Evolutionary conservation across 2,329 filamentous ascomycete genomes (phyloP).

Genomic region (Sporothrix inflata): DNA sequence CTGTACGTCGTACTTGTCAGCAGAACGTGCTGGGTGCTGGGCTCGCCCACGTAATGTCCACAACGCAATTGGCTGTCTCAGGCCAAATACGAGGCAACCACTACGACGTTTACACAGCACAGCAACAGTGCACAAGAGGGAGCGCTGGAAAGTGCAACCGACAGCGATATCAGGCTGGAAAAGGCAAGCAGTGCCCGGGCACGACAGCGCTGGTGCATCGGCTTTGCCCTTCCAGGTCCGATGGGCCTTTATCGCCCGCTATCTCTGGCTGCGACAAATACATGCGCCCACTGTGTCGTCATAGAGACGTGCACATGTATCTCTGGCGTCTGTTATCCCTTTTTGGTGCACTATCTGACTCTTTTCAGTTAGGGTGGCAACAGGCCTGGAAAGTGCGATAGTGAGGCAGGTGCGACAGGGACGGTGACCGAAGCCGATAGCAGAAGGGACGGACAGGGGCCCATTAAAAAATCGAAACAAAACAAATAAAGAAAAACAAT

Average conservation of each 20-base stretch:
- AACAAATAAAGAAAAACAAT: background rate
- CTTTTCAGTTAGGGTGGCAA: background rate
- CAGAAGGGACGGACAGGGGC: conserved; percentile 2
- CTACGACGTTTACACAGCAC: background rate
- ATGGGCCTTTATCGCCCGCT: background rate
- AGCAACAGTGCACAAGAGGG: background rate
- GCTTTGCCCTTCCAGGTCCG: background rate
- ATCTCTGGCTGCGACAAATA: background rate
- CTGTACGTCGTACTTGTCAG: background rate
- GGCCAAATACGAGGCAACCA: conserved; percentile 17
- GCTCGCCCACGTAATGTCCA: conserved; percentile 10
- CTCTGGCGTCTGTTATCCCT: conserved; percentile 7
- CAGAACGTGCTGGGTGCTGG: background rate
- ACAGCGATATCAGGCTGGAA: background rate
- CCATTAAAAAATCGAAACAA: background rate
- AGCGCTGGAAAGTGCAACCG: background rate
- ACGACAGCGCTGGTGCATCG: background rate
- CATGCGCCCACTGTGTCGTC: conserved; percentile 1
- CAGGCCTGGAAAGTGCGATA: background rate
- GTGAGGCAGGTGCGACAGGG: background rate
- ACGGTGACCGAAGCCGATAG: conserved; percentile 17
- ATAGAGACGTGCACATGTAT: background rate
- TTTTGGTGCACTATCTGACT: background rate
- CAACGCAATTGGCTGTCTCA: conserved; percentile 18
- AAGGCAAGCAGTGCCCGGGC: background rate